A percentile compares a stretch with the other conserved stretches of the same genome.
Conservation (phyloP, 1,284 basidiomycete genomes). For the Marasmius oreades region DNA sequence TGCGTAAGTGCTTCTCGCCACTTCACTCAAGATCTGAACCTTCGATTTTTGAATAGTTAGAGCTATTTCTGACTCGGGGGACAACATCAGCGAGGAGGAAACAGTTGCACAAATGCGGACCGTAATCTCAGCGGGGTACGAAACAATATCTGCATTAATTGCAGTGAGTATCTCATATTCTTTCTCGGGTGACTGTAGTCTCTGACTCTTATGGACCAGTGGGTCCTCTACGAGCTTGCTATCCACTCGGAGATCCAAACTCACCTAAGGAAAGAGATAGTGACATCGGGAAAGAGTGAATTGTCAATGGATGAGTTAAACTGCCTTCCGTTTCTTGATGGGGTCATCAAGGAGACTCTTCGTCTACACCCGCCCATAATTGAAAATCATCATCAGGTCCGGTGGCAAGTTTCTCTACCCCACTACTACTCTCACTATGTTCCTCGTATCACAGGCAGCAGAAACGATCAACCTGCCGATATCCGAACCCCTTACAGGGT, state of each 20-base stretch:
- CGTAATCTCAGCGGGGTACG: constrained; percentile 60
- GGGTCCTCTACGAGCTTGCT: constrained; percentile 56
- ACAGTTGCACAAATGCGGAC: constrained; percentile 57
- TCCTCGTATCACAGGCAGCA: constrained; percentile 33
- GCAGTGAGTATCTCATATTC: constrained; percentile 33
- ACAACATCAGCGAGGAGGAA: constrained; percentile 42
- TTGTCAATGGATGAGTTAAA: constrained; percentile 49
- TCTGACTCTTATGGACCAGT: constrained; percentile 29
- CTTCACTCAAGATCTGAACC: background rate
- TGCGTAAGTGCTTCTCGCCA: constrained; percentile 36
- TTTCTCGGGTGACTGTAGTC: constrained; percentile 1
- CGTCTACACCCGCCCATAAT: constrained; percentile 55
- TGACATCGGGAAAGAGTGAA: constrained; percentile 28
- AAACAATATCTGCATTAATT: constrained; percentile 52
- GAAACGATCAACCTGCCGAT: constrained; percentile 47
- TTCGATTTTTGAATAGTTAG: constrained; percentile 30
- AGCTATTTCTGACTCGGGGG: constrained; percentile 29
- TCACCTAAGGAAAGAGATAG: constrained; percentile 48
- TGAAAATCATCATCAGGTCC: constrained; percentile 58
- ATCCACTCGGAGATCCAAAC: constrained; percentile 41
- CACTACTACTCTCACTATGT: constrained; percentile 1
- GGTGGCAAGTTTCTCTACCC: constrained; percentile 6
- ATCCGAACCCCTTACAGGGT: constrained; percentile 43
- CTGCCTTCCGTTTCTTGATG: constrained; percentile 48
- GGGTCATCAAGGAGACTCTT: constrained; percentile 54